Evolutionary conservation across 352 stramenopile genomes (phyloP), one percentile per base, ranked within the genome.

Genomic region (Phytophthora pinifolia): DNA sequence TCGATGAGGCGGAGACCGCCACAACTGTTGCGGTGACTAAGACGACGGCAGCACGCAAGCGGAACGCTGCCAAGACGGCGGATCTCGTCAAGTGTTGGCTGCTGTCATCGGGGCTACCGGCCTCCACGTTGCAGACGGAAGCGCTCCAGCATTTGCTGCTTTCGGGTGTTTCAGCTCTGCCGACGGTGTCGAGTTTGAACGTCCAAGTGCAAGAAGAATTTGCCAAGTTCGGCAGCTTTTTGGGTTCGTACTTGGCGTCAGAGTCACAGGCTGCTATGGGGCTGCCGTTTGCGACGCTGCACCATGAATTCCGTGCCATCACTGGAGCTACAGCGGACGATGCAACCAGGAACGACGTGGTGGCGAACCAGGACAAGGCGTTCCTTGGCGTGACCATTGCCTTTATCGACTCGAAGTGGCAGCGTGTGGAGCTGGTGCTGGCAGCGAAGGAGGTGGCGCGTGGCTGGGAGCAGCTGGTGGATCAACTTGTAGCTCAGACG

Each of bases 341-440:
- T 42, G 38, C 13, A 44, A 54, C 34, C 47, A 55, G 9, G 1
- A 34, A 38, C 22, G 54, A 53, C 13, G 18, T 30, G 27, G 33
- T 27, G 25, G 36, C 32, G 6, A 50, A 54, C 31, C 27, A 54
- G 15, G n/a, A 56, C 20, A 64, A 57, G 10, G 50, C 45, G 9
- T 72, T 69, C 25, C 25, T 73, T 1, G 48, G 54, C 38, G 42
- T 63, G 3, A 5, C 25, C 9, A n/a, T 64, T 30, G 41, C 49
- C 15, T 67, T 76, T 12, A 64, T 76, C 41, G 63, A 76, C 30
- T 67, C 63, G 2, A 37, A 70, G 18, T 76, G 67, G 67, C 62
- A 51, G 6, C 39, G 30, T 27, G 54, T 76, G n/a, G 59, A 67
- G 12, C 38, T 76, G 17, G 39, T 67, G 15, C 43, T 76, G 3